Evolutionary conservation across 2,329 filamentous ascomycete species (phyloP).

Genomic region (Aureobasidium subglaciale): DNA sequence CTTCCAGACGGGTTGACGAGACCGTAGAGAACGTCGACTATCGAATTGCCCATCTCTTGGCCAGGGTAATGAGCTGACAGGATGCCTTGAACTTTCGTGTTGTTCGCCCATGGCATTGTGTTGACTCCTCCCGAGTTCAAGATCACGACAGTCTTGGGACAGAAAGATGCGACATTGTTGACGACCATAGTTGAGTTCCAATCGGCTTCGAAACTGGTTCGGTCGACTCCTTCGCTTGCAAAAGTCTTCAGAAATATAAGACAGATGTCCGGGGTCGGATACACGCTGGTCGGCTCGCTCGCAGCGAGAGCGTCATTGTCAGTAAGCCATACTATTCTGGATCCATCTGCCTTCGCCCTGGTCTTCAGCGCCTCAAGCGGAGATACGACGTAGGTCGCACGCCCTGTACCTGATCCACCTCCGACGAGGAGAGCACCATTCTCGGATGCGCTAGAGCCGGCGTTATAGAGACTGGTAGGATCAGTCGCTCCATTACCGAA

Average conservation of each 20-base stretch:
- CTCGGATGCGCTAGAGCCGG: constrained; percentile 37
- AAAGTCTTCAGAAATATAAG: constrained; percentile 45
- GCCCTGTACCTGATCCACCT: constrained; percentile 39
- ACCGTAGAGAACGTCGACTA: constrained; percentile 74
- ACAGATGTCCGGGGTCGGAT: constrained; percentile 34
- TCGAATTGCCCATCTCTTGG: constrained; percentile 69
- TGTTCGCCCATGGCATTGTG: constrained; percentile 62
- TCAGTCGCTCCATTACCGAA: constrained; percentile 37
- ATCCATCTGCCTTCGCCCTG: constrained; percentile 18
- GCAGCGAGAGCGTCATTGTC: constrained; percentile 26
- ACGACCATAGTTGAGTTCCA: constrained; percentile 47
- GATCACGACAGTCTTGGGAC: constrained; percentile 80
- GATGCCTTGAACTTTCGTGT: constrained; percentile 71
- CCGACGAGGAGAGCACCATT: constrained; percentile 41
- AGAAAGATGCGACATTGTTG: constrained; percentile 64
- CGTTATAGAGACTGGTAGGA: constrained; percentile 45
- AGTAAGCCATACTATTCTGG: constrained; percentile 20
- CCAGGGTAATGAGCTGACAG: constrained; percentile 72
- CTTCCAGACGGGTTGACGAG: constrained; percentile 65
- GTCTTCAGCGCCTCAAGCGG: constrained; percentile 25
- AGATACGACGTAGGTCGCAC: constrained; percentile 26
- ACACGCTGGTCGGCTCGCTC: no score
- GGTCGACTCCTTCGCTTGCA: constrained; percentile 45
- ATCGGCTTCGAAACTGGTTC: constrained; percentile 43
- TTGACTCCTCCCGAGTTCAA: constrained; percentile 77